Percentiles rank a stretch among this genome's conserved stretches.
Conservation (phyloP, 2,329 filamentous ascomycete genomes). For the Metarhizium rileyi region DNA sequence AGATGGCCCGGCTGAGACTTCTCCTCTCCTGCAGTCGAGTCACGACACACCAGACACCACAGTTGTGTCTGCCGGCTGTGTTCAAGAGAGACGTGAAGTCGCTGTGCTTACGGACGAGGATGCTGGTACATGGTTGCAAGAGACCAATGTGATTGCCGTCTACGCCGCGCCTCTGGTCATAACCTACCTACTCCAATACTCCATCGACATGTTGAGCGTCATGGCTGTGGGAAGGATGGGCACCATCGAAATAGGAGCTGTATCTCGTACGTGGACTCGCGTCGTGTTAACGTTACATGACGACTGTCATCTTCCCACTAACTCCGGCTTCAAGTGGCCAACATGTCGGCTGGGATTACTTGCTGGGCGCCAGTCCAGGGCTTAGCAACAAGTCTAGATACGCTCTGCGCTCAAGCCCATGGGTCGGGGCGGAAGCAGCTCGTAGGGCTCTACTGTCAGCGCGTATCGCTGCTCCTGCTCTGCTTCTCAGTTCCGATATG, state of each 20-base stretch:
- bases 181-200: slow-evolving; percentile 70
- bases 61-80: too few species aligned
- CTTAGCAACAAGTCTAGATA: slow-evolving; percentile 78
- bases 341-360: slow-evolving; percentile 70
- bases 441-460: slow-evolving; percentile 71
- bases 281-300: too few species aligned
- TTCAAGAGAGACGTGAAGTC: too few species aligned
- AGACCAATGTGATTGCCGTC: slow-evolving; percentile 64
- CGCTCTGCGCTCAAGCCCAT: slow-evolving; percentile 83
- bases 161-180: slow-evolving; percentile 57
- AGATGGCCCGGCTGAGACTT: too few species aligned
- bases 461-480: slow-evolving; percentile 69
- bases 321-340: slow-evolving; percentile 23
- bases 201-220: slow-evolving; percentile 64
- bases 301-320: too few species aligned
- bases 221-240: slow-evolving; percentile 66
- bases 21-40: too few species aligned
- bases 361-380: slow-evolving; percentile 69
- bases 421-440: slow-evolving; percentile 79
- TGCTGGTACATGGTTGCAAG: slow-evolving; percentile 67
- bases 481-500: slow-evolving; percentile 60
- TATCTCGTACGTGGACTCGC: slow-evolving; percentile 22
- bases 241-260: slow-evolving; percentile 39
- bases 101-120: too few species aligned
- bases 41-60: too few species aligned